These are phyloP conservation scores for Bipolaris sorokiniana DNA, from an alignment of 2,329 filamentous ascomycete genomes.

Conservation along the genomic window DNA sequence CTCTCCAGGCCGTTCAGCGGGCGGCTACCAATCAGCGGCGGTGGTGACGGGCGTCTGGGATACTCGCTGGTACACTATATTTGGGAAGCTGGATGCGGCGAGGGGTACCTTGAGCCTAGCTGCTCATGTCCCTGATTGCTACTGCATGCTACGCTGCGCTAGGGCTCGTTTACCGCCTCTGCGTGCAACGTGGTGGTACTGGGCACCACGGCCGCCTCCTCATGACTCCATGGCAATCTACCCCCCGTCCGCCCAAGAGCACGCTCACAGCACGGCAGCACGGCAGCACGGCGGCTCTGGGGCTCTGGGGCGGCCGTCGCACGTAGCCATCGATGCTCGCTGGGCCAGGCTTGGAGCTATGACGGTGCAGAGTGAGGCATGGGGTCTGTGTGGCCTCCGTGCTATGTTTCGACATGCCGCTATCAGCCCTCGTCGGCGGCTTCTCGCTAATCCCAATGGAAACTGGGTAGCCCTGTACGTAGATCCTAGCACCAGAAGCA, in stretches of 20 bases:
- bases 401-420: slow-evolving; percentile 43
- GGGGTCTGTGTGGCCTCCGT: slow-evolving; percentile 38
- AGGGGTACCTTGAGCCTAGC: slow-evolving; percentile 29
- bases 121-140: slow-evolving; percentile 36
- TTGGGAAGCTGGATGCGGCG: slow-evolving; percentile 36
- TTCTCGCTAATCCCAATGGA: slow-evolving; percentile 40
- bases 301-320: slow-evolving; percentile 1
- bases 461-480: slow-evolving; percentile 39
- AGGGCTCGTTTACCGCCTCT: slow-evolving; percentile 20
- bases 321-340: neutral
- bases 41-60: slow-evolving; percentile 28
- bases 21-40: slow-evolving; percentile 39
- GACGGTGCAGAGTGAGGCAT: slow-evolving; percentile 33
- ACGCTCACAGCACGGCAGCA: neutral
- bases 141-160: slow-evolving; percentile 35
- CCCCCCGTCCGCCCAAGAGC: neutral
- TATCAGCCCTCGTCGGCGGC: slow-evolving; percentile 42
- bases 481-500: slow-evolving; percentile 41
- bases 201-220: slow-evolving; percentile 21
- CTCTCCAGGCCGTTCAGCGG: slow-evolving; percentile 32
- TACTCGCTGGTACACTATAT: slow-evolving; percentile 40
- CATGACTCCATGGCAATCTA: neutral
- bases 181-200: slow-evolving; percentile 31
- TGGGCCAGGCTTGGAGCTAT: slow-evolving; percentile 24
- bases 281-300: neutral